Evolutionary conservation across 306 rosid species (phyloP).

Genomic region (Clitoria ternatea): DNA sequence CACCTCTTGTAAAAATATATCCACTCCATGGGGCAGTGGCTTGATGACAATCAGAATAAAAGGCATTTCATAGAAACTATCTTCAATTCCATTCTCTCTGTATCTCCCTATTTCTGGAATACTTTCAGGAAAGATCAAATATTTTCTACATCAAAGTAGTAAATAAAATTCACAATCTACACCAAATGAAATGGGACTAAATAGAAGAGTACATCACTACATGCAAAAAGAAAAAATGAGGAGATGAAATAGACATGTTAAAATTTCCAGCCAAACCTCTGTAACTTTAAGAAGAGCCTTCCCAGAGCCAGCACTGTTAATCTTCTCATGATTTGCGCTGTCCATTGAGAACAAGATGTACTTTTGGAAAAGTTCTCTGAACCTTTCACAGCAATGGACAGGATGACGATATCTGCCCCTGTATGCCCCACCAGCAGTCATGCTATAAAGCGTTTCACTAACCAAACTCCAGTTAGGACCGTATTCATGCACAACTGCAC

Average conservation of each 20-base stretch:
- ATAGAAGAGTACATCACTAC: neutral
- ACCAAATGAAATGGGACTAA: slow-evolving; percentile 12
- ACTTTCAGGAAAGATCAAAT: neutral
- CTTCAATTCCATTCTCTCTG: no score
- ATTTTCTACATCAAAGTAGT: neutral
- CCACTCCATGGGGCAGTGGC: no score
- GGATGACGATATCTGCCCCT: slow-evolving; percentile 97
- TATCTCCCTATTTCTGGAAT: no score
- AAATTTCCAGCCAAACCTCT: slow-evolving; percentile 54
- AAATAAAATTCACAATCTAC: slow-evolving; percentile 6
- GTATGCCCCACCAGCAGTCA: slow-evolving; percentile 86
- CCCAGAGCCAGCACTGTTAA: slow-evolving; percentile 67
- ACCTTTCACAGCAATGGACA: slow-evolving; percentile 94
- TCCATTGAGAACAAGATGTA: slow-evolving; percentile 61
- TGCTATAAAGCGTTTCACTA: slow-evolving; percentile 71
- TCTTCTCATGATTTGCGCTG: slow-evolving; percentile 67
- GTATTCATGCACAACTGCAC: slow-evolving; percentile 91
- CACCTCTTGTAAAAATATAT: no score
- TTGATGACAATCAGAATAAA: no score
- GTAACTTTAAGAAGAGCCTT: slow-evolving; percentile 94
- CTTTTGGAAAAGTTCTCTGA: slow-evolving; percentile 80
- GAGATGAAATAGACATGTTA: slow-evolving; percentile 9
- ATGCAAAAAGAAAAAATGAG: neutral
- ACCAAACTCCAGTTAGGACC: slow-evolving; percentile 92
- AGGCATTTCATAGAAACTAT: no score